phyloP scores from a whole-genome alignment of 805 yeast genomes.

The Ogataea zsoltii region DNA sequence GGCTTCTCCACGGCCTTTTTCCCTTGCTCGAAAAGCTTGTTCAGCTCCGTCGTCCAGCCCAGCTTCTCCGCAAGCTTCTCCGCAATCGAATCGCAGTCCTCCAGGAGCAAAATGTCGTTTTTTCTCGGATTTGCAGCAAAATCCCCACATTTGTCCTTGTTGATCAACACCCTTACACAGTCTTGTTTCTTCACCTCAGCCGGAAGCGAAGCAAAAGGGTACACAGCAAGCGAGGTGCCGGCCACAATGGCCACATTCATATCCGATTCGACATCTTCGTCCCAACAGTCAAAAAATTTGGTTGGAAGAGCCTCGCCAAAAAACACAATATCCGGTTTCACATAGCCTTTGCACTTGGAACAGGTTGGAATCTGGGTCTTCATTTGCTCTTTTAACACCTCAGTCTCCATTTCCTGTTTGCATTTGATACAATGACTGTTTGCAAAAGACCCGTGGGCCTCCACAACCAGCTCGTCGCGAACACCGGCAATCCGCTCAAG shows the following conservation, averaged over 20 bases:
- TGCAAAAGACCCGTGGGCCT: conserved; percentile 96
- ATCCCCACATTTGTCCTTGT: conserved; percentile 77
- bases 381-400: conserved; percentile 41
- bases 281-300: conserved; percentile 70
- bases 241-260: conserved; percentile 81
- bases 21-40: conserved; percentile 37
- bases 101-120: conserved; percentile 59
- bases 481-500: conserved; percentile 86
- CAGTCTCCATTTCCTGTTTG: conserved; percentile 49
- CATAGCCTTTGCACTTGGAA: conserved; percentile 64
- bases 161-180: conserved; percentile 64
- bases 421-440: conserved; percentile 82
- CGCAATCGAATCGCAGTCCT: conserved; percentile 69
- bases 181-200: conserved; percentile 51
- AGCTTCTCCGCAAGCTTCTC: conserved; percentile 49
- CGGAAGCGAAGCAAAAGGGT: conserved; percentile 88
- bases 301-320: conserved; percentile 87
- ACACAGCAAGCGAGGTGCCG: conserved; percentile 88
- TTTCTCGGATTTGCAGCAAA: conserved; percentile 54
- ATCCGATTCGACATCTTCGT: conserved; percentile 46
- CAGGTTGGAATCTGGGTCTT: conserved; percentile 53
- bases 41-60: conserved; percentile 67
- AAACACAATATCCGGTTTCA: conserved; percentile 93
- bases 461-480: conserved; percentile 61
- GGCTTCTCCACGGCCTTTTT: conserved; percentile 15